Evolutionary conservation across 2,329 filamentous ascomycete genomes (phyloP).

Genomic region (Stemphylium lycopersici): DNA sequence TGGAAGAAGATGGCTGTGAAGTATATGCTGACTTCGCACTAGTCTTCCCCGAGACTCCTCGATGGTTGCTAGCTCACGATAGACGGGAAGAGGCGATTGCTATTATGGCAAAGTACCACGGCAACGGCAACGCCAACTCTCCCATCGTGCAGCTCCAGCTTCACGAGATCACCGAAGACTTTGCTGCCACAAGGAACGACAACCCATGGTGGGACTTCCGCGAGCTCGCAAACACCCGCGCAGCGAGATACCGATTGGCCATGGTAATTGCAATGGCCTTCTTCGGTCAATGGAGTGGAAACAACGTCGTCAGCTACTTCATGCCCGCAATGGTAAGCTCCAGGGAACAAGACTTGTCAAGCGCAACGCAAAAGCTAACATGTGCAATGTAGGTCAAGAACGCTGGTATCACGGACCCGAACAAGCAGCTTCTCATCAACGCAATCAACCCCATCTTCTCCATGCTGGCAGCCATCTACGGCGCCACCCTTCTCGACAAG

Average conservation of each 20-base stretch:
- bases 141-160: conserved; percentile 47
- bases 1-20: neutral
- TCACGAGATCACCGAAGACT: conserved; percentile 45
- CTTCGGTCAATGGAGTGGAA: conserved; percentile 52
- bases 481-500: conserved; percentile 44
- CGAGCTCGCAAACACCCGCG: conserved; percentile 40
- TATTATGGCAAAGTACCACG: conserved; percentile 65
- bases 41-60: conserved; percentile 13
- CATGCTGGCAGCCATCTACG: conserved; percentile 48
- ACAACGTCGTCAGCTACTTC: conserved; percentile 44
- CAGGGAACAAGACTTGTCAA: neutral
- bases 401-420: conserved; percentile 46
- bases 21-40: neutral
- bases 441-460: conserved; percentile 51
- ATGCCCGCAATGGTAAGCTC: conserved; percentile 30
- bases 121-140: conserved; percentile 52
- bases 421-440: conserved; percentile 50
- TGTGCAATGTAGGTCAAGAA: conserved; percentile 43
- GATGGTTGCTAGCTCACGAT: conserved; percentile 57
- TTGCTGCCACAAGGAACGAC: conserved; percentile 35
- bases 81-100: conserved; percentile 62
- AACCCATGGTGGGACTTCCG: conserved; percentile 47
- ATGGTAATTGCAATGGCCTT: conserved; percentile 51
- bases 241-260: conserved; percentile 43
- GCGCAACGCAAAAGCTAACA: neutral